Conservation (phyloP, 2,329 filamentous ascomycete species). For the Fusarium neocosmosporiellum region DNA sequence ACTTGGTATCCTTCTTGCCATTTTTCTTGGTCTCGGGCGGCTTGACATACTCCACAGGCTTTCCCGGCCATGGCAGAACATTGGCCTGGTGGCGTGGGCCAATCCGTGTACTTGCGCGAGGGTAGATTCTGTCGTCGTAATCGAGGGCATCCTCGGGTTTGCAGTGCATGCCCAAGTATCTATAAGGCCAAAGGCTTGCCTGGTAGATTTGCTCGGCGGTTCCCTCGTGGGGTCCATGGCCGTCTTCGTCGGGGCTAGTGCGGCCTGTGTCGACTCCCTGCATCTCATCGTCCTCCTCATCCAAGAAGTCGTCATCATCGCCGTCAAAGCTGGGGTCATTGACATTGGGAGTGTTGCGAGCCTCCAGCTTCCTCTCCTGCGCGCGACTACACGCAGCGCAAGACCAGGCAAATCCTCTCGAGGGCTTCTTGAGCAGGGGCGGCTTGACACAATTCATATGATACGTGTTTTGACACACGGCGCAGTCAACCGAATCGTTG, state of each 20-base stretch:
- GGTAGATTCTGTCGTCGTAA: conserved; percentile 97
- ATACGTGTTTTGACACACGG: conserved; percentile 93
- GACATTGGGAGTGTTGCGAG: conserved; percentile 83
- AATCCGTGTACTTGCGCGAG: conserved; percentile 90
- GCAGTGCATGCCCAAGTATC: conserved; percentile 95
- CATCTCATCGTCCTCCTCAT: conserved; percentile 78
- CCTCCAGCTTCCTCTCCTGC: conserved; percentile 93
- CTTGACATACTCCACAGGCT: conserved; percentile 90
- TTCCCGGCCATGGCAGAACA: conserved; percentile 86
- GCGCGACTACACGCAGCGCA: conserved; percentile 95
- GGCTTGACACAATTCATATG: conserved; percentile 98
- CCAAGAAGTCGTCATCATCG: conserved; percentile 72
- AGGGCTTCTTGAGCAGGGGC: conserved; percentile 93
- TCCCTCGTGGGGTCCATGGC: conserved; percentile 64
- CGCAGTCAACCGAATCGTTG: conserved; percentile 96
- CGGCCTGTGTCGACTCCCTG: conserved; percentile 67
- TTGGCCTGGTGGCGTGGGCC: conserved; percentile 92
- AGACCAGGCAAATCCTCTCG: conserved; percentile 97
- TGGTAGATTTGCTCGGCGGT: conserved; percentile 92
- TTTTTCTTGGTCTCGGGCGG: conserved; percentile 86
- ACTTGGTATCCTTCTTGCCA: conserved; percentile 81
- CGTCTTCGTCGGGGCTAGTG: conserved; percentile 73
- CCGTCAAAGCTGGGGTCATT: conserved; percentile 74
- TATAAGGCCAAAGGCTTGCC: conserved; percentile 94
- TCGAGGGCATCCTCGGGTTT: conserved; percentile 95